Evolutionary conservation across 2,329 filamentous ascomycete species (phyloP), one percentile per base, ranked within the genome.

Genomic region (Arthrobotrys sinensis): DNA sequence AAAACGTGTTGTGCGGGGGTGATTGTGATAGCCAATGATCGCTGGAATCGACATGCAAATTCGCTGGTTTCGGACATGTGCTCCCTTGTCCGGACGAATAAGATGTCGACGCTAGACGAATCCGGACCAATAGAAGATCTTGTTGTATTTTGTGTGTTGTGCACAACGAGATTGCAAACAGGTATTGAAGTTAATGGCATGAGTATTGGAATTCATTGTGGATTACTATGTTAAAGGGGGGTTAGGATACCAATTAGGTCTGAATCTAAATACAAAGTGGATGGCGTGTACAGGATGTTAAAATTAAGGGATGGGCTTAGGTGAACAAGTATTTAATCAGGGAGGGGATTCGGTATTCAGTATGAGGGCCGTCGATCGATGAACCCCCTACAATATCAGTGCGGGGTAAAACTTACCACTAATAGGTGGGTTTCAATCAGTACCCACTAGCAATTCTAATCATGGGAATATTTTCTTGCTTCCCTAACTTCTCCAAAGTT

Each of bases 391-490:
- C 24, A 8, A 38, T 38, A 8, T 8, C 36, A 38, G 12, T 45
- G 43, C 8, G 14, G 6, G n/a, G 24, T 40, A 32, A 46, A 24
- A 2, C 7, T 32, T 32, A 45, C 21, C 19, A 16, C 4, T 19
- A 34, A 10, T n/a, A 16, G 40, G 12, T 6, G 6, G n/a, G 19
- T 21, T 48, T 32, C 11, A 38, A 5, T 60, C 19, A 62, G 16
- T 67, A 78, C 14, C 67, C 67, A 64, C 75, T 78, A 0, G 75
- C 75, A 12, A 72, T 14, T 36, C 75, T 43, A 8, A 66, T 38
- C 45, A 78, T 53, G 4, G 75, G 67, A 5, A 67, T 64, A 16
- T 63, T 70, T 46, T 71, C 67, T 11, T 72, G 62, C n/a, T 72
- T 43, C 11, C 75, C 75, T 12, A 60, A 52, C 6, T 46, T 53